Base-by-base conservation (phyloP, 2,329 filamentous ascomycete genomes). In the Xylogone sp. region DNA sequence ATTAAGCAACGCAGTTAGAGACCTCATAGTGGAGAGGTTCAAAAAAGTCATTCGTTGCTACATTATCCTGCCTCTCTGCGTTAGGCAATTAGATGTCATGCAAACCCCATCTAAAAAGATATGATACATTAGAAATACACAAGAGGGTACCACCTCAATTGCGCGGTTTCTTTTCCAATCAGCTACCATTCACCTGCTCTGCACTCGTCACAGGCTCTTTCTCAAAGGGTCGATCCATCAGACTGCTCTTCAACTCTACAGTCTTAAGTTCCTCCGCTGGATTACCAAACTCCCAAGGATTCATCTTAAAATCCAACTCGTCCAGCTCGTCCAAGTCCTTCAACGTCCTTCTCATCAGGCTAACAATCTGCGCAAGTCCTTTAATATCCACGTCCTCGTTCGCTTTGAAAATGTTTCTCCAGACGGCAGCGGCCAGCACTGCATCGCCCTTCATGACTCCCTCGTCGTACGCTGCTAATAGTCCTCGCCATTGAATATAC, bases 331-430 rank as follows among this genome's bases (percentile, higher is more conserved):
- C 79, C 56, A 88, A 64, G 51, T 74, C 73, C 51, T 71, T 71
- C 42, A 86, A 56, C 47, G 81, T 75, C 57, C 77, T 74, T 53
- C 84, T 74, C 70, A 88, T 76, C 65, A 84, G 88, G 29, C 74
- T 77, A 21, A 85, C 81, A 49, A 89, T 79, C 53, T 74, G 69
- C 3, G 82, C 84, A 51, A 89, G 64, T 60, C 78, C 77, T 46
- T 72, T 72, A 61, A 83, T 75, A 68, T 88, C 81, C 18, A 86
- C 75, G 50, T 85, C 76, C 53, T 82, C 75, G 44, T 73, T 75
- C 20, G 82, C 90, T 73, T 93, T 91, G 77, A 90, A 96, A 51
- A 99, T 67, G 70, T 97, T 97, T 64, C 94, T 81, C 94, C 94
- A 99, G 45, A 99, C 76, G 8, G 94, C 94, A 42, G 87, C 78